Base-by-base conservation (phyloP, 1,284 basidiomycete genomes). In the Exobasidium rhododendri region DNA sequence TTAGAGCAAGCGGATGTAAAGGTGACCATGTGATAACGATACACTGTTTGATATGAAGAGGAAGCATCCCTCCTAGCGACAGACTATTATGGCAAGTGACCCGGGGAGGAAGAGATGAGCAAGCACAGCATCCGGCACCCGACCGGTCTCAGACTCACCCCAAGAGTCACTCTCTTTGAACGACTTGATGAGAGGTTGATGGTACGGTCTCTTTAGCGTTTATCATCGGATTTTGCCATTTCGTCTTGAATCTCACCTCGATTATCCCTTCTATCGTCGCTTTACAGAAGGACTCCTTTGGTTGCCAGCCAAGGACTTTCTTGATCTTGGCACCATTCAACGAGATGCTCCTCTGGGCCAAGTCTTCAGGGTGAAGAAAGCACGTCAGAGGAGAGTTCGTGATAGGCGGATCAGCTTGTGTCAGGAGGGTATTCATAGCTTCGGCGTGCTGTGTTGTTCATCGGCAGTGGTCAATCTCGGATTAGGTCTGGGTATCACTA, bases 301-400 rank as follows among this genome's bases (percentile, higher is more conserved):
- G 47, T 49, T 55, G 52, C 71, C 71, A 74, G 6, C 59, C 64
- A 4, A 71, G 51, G 2, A 66, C 49, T 5, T 56, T 22, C 40
- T 65, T 58, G 32, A 62, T 56, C 58, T 74, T 74, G 28, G 56
- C 31, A 44, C 63, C 63, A 56, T 66, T 62, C 14, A 73, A 54
- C 0, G 66, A 67, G 22, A 67, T 45, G 28, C 64, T 56, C 4
- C 60, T 58, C 22, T 72, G 66, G 13, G 66, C 67, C 1, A 74
- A 52, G 53, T 64, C 7, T 28, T 74, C 68, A 1, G 52, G 43
- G 46, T 68, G 66, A 24, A 64, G 51, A 47, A 56, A 67, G 26
- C 46, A 31, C 14, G 58, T 57, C 26, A 65, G 29, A 10, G 64
- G 65, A 3, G 65, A 28, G 45, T 58, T 13, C 6, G 26, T 61